phyloP scores from a whole-genome alignment of 1,284 basidiomycete species.

The Melampsora larici-populina region DNA sequence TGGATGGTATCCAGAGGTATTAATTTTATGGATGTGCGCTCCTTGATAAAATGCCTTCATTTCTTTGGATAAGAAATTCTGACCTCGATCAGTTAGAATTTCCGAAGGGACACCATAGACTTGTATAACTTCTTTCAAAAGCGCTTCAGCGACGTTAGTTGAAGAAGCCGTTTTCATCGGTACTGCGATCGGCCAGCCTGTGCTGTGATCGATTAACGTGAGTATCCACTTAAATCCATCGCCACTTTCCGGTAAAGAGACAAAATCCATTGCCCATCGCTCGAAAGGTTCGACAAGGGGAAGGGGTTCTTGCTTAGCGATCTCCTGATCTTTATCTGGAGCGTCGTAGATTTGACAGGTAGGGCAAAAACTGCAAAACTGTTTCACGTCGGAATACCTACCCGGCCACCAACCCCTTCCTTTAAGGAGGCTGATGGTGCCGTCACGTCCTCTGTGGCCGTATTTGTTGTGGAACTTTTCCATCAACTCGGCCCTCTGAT shows the following conservation, averaged over 20 bases:
- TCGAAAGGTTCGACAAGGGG: slow-evolving; percentile 6
- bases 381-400: neutral
- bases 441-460: slow-evolving; percentile 12
- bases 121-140: too few relatives aligned
- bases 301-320: neutral
- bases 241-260: neutral
- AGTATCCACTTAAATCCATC: too few relatives aligned
- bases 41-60: neutral
- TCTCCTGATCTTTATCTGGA: neutral
- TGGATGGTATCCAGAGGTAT: slow-evolving; percentile 41
- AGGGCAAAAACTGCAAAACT: neutral
- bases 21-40: neutral
- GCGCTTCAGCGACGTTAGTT: too few relatives aligned
- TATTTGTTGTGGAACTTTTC: neutral
- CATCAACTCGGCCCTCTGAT: neutral
- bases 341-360: neutral
- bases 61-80: slow-evolving; percentile 1
- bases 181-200: too few relatives aligned
- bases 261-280: slow-evolving; percentile 2
- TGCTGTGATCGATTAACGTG: slow-evolving; percentile 9
- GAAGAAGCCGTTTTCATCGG: too few relatives aligned
- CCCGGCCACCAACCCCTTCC: slow-evolving; percentile 13
- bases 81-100: slow-evolving; percentile 4
- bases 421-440: neutral
- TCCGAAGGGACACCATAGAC: too few relatives aligned